Evolutionary conservation across 2,329 filamentous ascomycete species (phyloP), one percentile per base, ranked within the genome.

Genomic region (Grosmannia serpens): DNA sequence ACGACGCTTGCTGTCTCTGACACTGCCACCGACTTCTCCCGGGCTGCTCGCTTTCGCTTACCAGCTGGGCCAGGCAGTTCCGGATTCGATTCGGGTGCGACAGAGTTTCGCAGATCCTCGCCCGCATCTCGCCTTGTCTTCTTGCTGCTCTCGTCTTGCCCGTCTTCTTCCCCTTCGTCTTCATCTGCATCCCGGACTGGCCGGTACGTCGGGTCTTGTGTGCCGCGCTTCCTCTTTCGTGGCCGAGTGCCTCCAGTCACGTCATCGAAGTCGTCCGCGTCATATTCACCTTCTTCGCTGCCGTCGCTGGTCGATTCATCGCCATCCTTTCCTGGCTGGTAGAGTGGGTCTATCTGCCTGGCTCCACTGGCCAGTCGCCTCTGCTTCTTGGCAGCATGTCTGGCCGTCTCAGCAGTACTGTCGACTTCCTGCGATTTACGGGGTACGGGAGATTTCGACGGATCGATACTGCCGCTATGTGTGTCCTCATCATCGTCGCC

Each of bases 21-120:
- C 15, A 38, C 41, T n/a, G 41, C 41, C 41, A 8, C 26, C 22
- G 85, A 75, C 64, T 88, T 85, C 79, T 79, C 57, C 4, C 44
- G 52, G 10, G 51, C 15, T 2, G 55, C 52, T 11, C 24, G 31
- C 38, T 52, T 56, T 4, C 53, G 33, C 35, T 55, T 56, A 27
- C 58, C 49, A 2, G 53, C 20, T 22, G 53, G 47, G 31, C 52
- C 52, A 24, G 26, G 8, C n/a, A 46, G 31, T 22, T 59, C 53
- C 11, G 15, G 31, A 15, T 15, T 17, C 44, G 7, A 53, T 31
- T 59, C 57, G 2, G 53, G 49, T 20, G 31, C 49, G 2, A 53
- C 58, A 2, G 58, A 61, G 31, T 22, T 56, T 27, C 58, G 56
- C 24, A 61, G 56, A 35, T 60, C 49, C 15, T 61, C 58, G 50